Evolutionary conservation across 2,329 filamentous ascomycete genomes (phyloP).

Genomic region (Botrytis cinerea): DNA sequence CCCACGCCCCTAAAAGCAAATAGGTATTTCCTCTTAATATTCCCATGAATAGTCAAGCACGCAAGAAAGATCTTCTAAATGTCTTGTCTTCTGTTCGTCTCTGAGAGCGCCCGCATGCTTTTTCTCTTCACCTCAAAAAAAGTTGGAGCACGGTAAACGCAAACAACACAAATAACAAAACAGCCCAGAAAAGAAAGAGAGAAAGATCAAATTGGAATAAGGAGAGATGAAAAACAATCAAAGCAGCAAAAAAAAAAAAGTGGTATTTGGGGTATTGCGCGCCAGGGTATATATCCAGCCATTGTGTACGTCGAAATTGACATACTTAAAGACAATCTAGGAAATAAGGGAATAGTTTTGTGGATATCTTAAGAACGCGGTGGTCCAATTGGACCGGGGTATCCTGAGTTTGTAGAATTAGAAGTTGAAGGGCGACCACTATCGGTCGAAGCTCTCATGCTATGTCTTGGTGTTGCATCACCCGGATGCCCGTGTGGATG

Average conservation of each 20-base stretch:
- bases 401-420: constrained; percentile 94
- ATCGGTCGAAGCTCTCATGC: constrained; percentile 81
- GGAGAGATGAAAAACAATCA: constrained; percentile 31
- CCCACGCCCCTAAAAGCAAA: constrained; percentile 35
- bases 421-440: constrained; percentile 91
- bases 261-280: constrained; percentile 42
- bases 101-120: constrained; percentile 30
- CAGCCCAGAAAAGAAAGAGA: constrained; percentile 22
- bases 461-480: constrained; percentile 82
- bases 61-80: constrained; percentile 35
- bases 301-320: constrained; percentile 34
- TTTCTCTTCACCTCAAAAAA: constrained; percentile 32
- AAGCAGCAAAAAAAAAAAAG: constrained; percentile 36
- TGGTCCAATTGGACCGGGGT: constrained; percentile 88
- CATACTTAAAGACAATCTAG: constrained; percentile 32
- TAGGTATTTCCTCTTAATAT: constrained; percentile 40
- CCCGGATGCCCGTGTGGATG: constrained; percentile 66
- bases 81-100: constrained; percentile 30
- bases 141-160: constrained; percentile 16
- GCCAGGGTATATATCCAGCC: constrained; percentile 44
- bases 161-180: constrained; percentile 17
- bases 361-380: constrained; percentile 62
- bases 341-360: constrained; percentile 38
- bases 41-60: constrained; percentile 30
- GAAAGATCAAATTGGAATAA: constrained; percentile 26